A percentile compares a stretch with the other conserved stretches of the same genome.
Evolutionary conservation across 768 basidiomycete genomes (phyloP).

Genomic region (Mrakia blollopis): DNA sequence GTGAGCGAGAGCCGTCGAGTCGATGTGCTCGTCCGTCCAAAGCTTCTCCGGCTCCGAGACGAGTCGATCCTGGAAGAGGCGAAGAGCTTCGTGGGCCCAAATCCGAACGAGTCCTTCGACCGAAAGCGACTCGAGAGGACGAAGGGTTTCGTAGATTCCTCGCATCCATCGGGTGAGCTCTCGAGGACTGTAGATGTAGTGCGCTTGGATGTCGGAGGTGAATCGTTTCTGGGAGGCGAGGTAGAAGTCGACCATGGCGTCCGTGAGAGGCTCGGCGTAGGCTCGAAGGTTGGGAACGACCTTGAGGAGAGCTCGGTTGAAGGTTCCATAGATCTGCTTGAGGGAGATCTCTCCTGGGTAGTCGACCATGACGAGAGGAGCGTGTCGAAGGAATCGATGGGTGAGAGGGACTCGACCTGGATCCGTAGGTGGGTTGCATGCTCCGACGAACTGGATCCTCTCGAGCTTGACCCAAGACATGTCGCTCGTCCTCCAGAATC

Average conservation of each 20-base stretch:
- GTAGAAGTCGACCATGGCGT: constrained; percentile 96
- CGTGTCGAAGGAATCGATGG: constrained; percentile 95
- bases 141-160: constrained; percentile 94
- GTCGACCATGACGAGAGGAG: constrained; percentile 97
- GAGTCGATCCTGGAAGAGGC: constrained; percentile 94
- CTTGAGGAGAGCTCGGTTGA: constrained; percentile 91
- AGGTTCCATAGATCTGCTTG: constrained; percentile 98
- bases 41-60: constrained; percentile 84
- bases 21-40: constrained; percentile 94
- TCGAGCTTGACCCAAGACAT: constrained; percentile 97
- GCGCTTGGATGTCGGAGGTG: constrained; percentile 94
- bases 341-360: constrained; percentile 95
- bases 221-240: constrained; percentile 88
- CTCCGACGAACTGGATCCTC: constrained; percentile 98
- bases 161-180: constrained; percentile 96
- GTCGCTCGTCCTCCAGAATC: constrained; percentile 90
- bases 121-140: constrained; percentile 84
- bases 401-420: constrained; percentile 97
- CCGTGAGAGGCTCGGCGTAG: constrained; percentile 88
- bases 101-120: constrained; percentile 93
- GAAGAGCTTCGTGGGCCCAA: constrained; percentile 96
- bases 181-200: constrained; percentile 98
- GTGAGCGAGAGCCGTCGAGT: constrained; percentile 72
- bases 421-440: constrained; percentile 98
- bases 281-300: constrained; percentile 88